phyloP scores from a whole-genome alignment of 108 stramenopile species.

The Skeletonema tropicum region DNA sequence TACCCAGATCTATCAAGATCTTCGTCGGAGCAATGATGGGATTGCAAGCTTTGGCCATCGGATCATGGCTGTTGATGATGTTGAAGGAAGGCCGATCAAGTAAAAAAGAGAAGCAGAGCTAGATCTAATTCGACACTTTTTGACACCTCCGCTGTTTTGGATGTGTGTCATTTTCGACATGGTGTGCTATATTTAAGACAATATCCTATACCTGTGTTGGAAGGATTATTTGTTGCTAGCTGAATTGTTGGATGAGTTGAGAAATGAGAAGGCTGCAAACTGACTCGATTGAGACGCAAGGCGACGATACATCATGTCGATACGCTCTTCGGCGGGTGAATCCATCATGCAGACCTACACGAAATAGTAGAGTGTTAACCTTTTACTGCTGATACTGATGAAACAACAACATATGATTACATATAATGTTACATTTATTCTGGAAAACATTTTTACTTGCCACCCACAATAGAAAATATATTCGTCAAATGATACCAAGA shows the following conservation, averaged over 20 bases:
- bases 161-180: background rate
- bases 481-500: background rate
- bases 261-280: background rate
- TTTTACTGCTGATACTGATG: too few relatives aligned
- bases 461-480: too few relatives aligned
- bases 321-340: too few relatives aligned
- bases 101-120: constrained; percentile 44
- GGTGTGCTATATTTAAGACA: background rate
- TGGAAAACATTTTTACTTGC: too few relatives aligned
- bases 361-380: too few relatives aligned
- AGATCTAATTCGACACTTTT: background rate
- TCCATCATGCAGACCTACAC: too few relatives aligned
- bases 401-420: too few relatives aligned
- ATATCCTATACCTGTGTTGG: background rate
- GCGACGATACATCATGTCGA: too few relatives aligned
- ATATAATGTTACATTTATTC: too few relatives aligned
- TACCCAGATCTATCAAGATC: constrained; percentile 29
- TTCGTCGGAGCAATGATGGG: constrained; percentile 37
- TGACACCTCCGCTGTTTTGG: background rate
- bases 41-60: constrained; percentile 29
- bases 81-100: constrained; percentile 5
- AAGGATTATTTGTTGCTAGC: background rate
- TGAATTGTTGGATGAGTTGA: background rate
- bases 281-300: background rate
- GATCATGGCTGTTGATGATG: constrained; percentile 42